Percentiles rank a stretch among this genome's conserved stretches.
Evolutionary conservation across 73 alveolate species (phyloP).

Genomic region (Tetrahymena thermophila): DNA sequence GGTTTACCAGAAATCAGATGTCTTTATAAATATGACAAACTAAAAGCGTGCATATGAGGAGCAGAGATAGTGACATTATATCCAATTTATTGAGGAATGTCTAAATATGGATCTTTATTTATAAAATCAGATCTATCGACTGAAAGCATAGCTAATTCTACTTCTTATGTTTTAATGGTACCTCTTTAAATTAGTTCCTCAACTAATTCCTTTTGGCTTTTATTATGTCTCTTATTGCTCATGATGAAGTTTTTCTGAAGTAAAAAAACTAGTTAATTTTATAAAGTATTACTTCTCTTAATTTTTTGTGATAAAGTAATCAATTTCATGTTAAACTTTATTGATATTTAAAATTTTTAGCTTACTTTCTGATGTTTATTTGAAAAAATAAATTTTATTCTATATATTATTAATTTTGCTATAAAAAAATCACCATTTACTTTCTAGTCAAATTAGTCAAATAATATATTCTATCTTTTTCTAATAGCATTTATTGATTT

Average conservation of each 20-base stretch:
- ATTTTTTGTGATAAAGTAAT: background rate
- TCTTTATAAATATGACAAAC: conserved; percentile 47
- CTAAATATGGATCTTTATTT: conserved; percentile 41
- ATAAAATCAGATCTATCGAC: conserved; percentile 16
- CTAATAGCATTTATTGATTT: no score
- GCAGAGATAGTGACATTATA: conserved; percentile 81
- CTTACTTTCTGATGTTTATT: no score
- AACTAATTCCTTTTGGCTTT: background rate
- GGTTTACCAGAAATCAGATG: conserved; percentile 40
- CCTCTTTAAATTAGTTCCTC: conserved; percentile 1
- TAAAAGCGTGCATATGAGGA: conserved; percentile 88
- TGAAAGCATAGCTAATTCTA: background rate
- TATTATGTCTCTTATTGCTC: background rate
- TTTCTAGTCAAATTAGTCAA: no score
- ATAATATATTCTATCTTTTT: no score
- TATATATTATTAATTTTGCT: no score
- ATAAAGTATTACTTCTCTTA: background rate
- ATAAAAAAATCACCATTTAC: no score
- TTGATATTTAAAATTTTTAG: no score
- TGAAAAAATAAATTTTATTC: no score
- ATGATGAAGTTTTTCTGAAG: background rate
- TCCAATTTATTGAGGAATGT: conserved; percentile 70
- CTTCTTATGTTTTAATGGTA: background rate
- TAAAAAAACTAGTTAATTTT: background rate
- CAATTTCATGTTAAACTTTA: background rate